These are phyloP conservation scores for Juglanconis sp. DNA, from an alignment of 2,329 filamentous ascomycete genomes.

Conservation along the genomic window DNA sequence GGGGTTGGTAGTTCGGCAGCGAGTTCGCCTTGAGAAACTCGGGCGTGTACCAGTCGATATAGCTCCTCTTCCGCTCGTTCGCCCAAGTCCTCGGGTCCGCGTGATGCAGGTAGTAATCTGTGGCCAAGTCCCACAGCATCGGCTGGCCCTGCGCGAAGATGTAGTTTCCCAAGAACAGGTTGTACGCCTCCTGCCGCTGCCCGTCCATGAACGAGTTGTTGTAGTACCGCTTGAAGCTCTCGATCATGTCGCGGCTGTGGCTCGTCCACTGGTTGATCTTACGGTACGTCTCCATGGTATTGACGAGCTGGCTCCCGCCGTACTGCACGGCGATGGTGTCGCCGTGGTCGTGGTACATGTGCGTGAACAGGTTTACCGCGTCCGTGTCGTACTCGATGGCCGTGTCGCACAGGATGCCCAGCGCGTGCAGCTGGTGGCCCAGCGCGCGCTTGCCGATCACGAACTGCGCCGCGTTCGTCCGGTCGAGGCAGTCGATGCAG, in stretches of 20 bases:
- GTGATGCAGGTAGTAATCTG: conserved; percentile 95
- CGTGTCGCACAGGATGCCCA: conserved; percentile 77
- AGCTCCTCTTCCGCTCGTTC: conserved; percentile 60
- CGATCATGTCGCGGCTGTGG: conserved; percentile 96
- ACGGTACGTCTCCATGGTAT: conserved; percentile 98
- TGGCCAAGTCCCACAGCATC: conserved; percentile 93
- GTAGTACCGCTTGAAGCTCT: conserved; percentile 98
- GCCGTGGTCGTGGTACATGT: conserved; percentile 97
- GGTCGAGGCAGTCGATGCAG: conserved; percentile 95
- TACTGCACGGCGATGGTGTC: conserved; percentile 98
- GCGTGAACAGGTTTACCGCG: conserved; percentile 91
- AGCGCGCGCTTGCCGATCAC: conserved; percentile 94
- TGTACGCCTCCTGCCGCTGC: conserved; percentile 97
- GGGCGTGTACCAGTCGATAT: conserved; percentile 87
- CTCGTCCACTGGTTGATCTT: conserved; percentile 99
- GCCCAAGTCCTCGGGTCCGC: conserved; percentile 74
- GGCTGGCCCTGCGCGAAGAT: conserved; percentile 82
- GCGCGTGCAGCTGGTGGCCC: conserved; percentile 84
- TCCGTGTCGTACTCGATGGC: conserved; percentile 91
- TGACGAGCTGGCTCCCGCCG: conserved; percentile 93
- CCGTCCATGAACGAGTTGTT: conserved; percentile 95
- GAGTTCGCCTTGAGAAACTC: conserved; percentile 62
- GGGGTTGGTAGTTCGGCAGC: conserved; percentile 47
- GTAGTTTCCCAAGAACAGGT: conserved; percentile 95
- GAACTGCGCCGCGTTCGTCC: conserved; percentile 96